phyloP scores from a whole-genome alignment of 345 rosid species.

The Erodium maritimum region DNA sequence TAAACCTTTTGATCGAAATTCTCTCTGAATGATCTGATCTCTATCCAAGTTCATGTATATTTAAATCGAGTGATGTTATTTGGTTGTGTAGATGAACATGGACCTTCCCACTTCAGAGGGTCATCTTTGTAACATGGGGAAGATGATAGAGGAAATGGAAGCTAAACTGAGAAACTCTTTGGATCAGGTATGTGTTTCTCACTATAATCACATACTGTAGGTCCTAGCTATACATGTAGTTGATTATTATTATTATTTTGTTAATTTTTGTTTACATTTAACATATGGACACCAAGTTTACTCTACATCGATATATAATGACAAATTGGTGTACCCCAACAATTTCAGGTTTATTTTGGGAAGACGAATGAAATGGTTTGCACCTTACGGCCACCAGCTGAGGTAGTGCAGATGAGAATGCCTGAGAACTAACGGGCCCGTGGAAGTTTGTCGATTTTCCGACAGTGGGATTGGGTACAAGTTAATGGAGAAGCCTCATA shows the following conservation, averaged over 20 bases:
- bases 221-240: neutral
- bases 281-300: too few species aligned
- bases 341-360: slow-evolving; percentile 85
- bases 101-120: slow-evolving; percentile 76
- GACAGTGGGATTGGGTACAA: too few species aligned
- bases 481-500: too few species aligned
- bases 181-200: slow-evolving; percentile 62
- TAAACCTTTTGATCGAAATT: too few species aligned
- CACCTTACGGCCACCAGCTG: slow-evolving; percentile 77
- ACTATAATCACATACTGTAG: neutral
- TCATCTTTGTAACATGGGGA: slow-evolving; percentile 93
- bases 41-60: too few species aligned
- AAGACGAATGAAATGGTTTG: slow-evolving; percentile 98
- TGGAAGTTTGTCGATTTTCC: too few species aligned
- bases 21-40: too few species aligned
- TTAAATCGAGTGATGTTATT: too few species aligned
- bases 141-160: slow-evolving; percentile 98
- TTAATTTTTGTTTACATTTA: too few species aligned
- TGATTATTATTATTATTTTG: neutral
- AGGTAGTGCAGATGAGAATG: slow-evolving; percentile 54
- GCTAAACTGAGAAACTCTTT: slow-evolving; percentile 84
- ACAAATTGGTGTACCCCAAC: neutral
- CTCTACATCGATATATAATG: too few species aligned
- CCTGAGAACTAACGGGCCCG: slow-evolving; percentile 21
- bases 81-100: slow-evolving; percentile 60